phyloP scores from a whole-genome alignment of 352 stramenopile species.

The Globisporangium takayamanum region DNA sequence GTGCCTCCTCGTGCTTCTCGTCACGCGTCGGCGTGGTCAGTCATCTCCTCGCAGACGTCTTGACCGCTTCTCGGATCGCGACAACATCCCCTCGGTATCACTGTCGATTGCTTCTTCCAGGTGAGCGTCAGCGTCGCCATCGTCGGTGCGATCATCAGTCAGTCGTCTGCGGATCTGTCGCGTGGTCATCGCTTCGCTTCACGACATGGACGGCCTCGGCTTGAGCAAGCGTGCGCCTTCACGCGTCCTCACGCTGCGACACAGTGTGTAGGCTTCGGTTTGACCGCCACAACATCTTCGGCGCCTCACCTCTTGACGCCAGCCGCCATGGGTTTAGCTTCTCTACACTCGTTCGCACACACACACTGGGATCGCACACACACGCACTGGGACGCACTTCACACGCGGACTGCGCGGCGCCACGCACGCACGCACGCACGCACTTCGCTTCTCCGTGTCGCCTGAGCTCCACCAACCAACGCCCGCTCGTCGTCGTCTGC shows the following conservation, averaged over 20 bases:
- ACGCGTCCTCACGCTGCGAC: too few species aligned
- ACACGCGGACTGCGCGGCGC: not conserved
- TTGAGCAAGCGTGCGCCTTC: too few species aligned
- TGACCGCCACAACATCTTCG: too few species aligned
- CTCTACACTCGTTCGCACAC: too few species aligned
- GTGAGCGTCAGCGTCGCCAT: not conserved
- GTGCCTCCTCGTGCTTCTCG: not conserved
- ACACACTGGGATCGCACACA: not conserved
- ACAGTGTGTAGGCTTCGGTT: too few species aligned
- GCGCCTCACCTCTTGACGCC: too few species aligned
- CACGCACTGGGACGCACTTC: not conserved
- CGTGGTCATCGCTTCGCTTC: too few species aligned
- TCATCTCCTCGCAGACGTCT: not conserved
- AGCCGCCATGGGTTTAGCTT: too few species aligned
- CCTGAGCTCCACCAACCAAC: constrained; percentile 33
- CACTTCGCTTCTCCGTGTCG: constrained; percentile 9
- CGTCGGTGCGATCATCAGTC: not conserved
- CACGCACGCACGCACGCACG: constrained; percentile 1
- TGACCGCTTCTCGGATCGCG: not conserved
- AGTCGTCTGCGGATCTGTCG: not conserved
- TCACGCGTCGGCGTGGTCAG: not conserved
- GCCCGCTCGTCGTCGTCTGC: constrained; percentile 31
- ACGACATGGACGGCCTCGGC: too few species aligned
- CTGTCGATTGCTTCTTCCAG: not conserved
- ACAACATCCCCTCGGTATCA: not conserved